phyloP scores from a whole-genome alignment of 345 rosid genomes.

The Murraya koenigii region DNA sequence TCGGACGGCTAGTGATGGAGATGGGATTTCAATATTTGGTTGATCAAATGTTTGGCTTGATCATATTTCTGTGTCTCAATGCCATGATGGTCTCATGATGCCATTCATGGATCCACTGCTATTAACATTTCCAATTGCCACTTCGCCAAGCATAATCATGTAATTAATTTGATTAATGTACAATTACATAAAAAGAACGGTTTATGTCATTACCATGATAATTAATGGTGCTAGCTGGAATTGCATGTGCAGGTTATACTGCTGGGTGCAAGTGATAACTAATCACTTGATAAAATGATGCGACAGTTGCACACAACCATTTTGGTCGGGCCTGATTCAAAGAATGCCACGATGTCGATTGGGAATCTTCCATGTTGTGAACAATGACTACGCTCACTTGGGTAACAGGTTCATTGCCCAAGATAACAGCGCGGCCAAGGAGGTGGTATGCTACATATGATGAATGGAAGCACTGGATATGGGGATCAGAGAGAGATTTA shows the following conservation, averaged over 20 bases:
- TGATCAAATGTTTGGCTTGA: slow-evolving; percentile 69
- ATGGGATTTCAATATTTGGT: slow-evolving; percentile 60
- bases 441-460: slow-evolving; percentile 47
- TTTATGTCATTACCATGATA: too few relatives aligned
- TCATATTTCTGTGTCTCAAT: slow-evolving; percentile 58
- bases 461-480: slow-evolving; percentile 63
- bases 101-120: slow-evolving; percentile 20
- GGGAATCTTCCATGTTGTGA: slow-evolving; percentile 38
- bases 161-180: background rate
- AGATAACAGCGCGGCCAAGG: slow-evolving; percentile 31
- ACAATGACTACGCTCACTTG: slow-evolving; percentile 72
- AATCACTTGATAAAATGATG: background rate
- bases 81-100: slow-evolving; percentile 65
- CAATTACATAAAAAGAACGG: too few relatives aligned
- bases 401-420: slow-evolving; percentile 79
- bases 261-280: background rate
- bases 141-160: background rate
- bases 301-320: background rate
- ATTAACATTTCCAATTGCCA: background rate
- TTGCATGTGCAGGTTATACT: background rate
- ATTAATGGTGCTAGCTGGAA: background rate
- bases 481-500: slow-evolving; percentile 68
- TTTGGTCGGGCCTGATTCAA: background rate
- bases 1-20: slow-evolving; percentile 58
- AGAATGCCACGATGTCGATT: background rate